Percentiles rank a stretch among this genome's conserved stretches.
phyloP scores from a whole-genome alignment of 192 early-diverging fungal genomes.

The Coemansia sp. region DNA sequence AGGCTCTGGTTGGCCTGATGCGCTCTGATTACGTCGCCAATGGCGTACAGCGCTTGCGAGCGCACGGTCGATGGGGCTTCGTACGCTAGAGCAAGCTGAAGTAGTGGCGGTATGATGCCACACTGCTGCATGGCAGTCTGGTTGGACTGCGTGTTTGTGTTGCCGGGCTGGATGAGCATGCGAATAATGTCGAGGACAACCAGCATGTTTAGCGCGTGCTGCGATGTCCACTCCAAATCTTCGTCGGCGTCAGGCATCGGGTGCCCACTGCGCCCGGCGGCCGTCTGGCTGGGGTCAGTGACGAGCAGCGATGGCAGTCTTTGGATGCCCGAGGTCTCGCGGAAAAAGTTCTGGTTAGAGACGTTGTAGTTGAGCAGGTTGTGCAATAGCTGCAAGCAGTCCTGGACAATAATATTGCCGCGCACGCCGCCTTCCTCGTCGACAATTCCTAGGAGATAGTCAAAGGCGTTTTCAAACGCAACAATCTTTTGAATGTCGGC shows the following conservation, averaged over 20 bases:
- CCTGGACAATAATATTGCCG: slow-evolving; percentile 92
- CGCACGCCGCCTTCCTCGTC: slow-evolving; percentile 89
- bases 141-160: slow-evolving; percentile 84
- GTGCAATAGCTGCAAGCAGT: slow-evolving; percentile 90
- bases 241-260: slow-evolving; percentile 33
- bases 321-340: slow-evolving; percentile 94
- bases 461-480: slow-evolving; percentile 98
- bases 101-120: slow-evolving; percentile 76
- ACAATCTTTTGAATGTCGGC: slow-evolving; percentile 99
- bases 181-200: slow-evolving; percentile 87
- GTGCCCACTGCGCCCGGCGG: slow-evolving; percentile 39
- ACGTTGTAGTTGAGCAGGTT: slow-evolving; percentile 96
- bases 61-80: slow-evolving; percentile 78
- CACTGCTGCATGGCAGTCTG: slow-evolving; percentile 89
- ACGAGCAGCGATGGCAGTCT: slow-evolving; percentile 80
- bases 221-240: slow-evolving; percentile 73
- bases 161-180: slow-evolving; percentile 87
- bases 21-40: slow-evolving; percentile 81
- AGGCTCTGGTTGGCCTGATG: slow-evolving; percentile 78
- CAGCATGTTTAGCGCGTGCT: slow-evolving; percentile 87
- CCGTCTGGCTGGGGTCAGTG: slow-evolving; percentile 56
- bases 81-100: slow-evolving; percentile 77
- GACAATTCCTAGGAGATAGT: slow-evolving; percentile 85
- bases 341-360: slow-evolving; percentile 98
- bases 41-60: slow-evolving; percentile 81